Conservation (phyloP, 2,329 filamentous ascomycete species). For the Dothistroma septosporum region DNA sequence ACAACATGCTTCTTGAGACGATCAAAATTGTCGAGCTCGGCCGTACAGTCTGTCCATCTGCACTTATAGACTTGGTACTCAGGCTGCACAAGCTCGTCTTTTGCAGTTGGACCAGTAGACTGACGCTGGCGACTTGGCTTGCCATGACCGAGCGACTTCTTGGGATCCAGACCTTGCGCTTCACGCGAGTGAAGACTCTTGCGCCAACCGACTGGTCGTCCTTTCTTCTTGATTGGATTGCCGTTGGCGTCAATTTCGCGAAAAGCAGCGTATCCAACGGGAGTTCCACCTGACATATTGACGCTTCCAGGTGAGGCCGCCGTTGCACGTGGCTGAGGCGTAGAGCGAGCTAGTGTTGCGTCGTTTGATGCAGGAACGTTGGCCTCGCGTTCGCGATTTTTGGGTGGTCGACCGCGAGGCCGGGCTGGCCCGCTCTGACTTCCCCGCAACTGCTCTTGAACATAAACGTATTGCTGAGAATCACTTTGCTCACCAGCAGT, state of each 20-base stretch:
- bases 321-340: neutral
- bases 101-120: constrained; percentile 7
- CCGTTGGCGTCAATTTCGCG: constrained; percentile 32
- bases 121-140: constrained; percentile 19
- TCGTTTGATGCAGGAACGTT: neutral
- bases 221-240: constrained; percentile 41
- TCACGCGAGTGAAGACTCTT: constrained; percentile 44
- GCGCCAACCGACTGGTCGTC: constrained; percentile 49
- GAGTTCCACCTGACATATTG: constrained; percentile 11
- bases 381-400: neutral
- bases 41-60: constrained; percentile 54
- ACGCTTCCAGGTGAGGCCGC: neutral
- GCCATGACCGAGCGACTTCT: constrained; percentile 11
- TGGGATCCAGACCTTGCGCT: constrained; percentile 27
- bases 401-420: constrained; percentile 8
- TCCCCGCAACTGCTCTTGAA: constrained; percentile 7
- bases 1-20: constrained; percentile 56
- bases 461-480: neutral
- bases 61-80: constrained; percentile 52
- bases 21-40: constrained; percentile 59
- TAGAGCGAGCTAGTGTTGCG: neutral
- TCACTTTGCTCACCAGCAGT: constrained; percentile 2
- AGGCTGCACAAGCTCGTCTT: constrained; percentile 21
- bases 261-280: constrained; percentile 44
- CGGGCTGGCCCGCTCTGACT: constrained; percentile 2